phyloP scores from a whole-genome alignment of 129 eudicot species.

The Lactuca saligna region DNA sequence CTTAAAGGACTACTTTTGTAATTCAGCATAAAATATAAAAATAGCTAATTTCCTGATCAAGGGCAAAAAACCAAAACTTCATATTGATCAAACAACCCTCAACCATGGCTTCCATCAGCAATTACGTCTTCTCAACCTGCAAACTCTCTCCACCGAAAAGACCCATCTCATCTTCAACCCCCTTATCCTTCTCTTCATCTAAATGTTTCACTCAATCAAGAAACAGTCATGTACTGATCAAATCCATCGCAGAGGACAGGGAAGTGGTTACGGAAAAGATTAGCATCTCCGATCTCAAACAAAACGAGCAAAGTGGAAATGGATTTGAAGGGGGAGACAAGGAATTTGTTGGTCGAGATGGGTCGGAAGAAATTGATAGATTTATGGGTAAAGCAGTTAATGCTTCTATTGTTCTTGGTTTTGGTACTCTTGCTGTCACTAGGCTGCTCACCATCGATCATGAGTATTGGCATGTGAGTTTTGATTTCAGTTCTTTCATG shows the following conservation, averaged over 20 bases:
- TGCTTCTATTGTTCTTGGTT: conserved; percentile 81
- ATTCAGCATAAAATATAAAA: not conserved
- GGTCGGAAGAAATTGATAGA: conserved; percentile 31
- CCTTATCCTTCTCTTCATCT: conserved; percentile 19
- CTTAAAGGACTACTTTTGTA: not conserved
- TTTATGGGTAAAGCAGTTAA: conserved; percentile 48
- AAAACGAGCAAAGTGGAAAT: conserved; percentile 25
- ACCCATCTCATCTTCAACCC: conserved; percentile 14
- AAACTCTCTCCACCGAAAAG: conserved; percentile 17
- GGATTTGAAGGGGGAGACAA: conserved; percentile 1
- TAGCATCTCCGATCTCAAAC: conserved; percentile 10
- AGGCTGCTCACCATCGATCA: conserved; percentile 88
- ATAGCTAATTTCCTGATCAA: not conserved
- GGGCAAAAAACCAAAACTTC: conserved; percentile 1
- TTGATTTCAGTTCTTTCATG: not conserved
- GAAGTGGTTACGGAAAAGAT: conserved; percentile 35
- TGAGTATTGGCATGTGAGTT: conserved; percentile 84
- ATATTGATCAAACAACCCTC: conserved; percentile 32
- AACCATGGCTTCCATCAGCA: conserved; percentile 37
- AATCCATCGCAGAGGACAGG: conserved; percentile 46
- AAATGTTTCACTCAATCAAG: conserved; percentile 20
- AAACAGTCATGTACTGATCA: conserved; percentile 12
- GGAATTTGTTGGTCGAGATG: conserved; percentile 2
- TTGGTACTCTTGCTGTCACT: conserved; percentile 74
- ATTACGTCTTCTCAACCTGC: conserved; percentile 13